Evolutionary conservation across 139 green algal genomes (phyloP).

Genomic region (Ettlia oleoabundans): DNA sequence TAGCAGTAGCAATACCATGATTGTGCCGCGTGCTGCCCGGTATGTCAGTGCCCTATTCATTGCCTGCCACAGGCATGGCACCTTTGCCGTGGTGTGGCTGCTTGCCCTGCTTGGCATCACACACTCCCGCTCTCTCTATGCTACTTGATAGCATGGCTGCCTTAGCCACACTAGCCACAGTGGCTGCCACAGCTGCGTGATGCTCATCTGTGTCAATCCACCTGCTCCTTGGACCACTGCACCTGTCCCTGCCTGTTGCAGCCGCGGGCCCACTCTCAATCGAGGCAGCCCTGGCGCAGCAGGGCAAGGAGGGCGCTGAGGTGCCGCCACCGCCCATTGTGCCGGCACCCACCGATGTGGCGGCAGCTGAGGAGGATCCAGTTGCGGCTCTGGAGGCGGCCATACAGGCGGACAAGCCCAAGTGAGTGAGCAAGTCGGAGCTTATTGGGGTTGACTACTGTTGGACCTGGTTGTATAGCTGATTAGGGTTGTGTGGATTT

Average conservation of each 20-base stretch:
- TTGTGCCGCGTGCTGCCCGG: no score
- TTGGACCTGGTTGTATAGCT: no score
- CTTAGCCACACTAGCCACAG: no score
- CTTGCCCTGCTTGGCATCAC: neutral
- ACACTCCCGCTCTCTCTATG: no score
- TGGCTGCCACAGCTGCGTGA: neutral
- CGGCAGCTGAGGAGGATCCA: slow-evolving; percentile 5
- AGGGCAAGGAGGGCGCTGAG: neutral
- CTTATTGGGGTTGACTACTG: no score
- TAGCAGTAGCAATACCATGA: no score
- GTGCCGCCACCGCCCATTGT: slow-evolving; percentile 3
- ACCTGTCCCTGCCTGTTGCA: neutral
- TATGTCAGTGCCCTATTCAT: neutral
- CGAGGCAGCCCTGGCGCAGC: slow-evolving; percentile 8
- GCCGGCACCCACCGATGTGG: neutral
- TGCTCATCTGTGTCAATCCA: no score
- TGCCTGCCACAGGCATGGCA: neutral
- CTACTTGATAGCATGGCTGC: neutral
- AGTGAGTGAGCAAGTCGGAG: no score
- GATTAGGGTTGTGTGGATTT: no score
- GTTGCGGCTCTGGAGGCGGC: slow-evolving; percentile 12
- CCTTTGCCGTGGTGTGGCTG: no score
- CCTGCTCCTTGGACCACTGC: neutral
- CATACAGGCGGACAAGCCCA: slow-evolving; percentile 15
- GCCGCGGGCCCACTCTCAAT: slow-evolving; percentile 7